Evolutionary conservation across 2,329 filamentous ascomycete genomes (phyloP), one percentile per base, ranked within the genome.

Genomic region (Colletotrichum viniferum): DNA sequence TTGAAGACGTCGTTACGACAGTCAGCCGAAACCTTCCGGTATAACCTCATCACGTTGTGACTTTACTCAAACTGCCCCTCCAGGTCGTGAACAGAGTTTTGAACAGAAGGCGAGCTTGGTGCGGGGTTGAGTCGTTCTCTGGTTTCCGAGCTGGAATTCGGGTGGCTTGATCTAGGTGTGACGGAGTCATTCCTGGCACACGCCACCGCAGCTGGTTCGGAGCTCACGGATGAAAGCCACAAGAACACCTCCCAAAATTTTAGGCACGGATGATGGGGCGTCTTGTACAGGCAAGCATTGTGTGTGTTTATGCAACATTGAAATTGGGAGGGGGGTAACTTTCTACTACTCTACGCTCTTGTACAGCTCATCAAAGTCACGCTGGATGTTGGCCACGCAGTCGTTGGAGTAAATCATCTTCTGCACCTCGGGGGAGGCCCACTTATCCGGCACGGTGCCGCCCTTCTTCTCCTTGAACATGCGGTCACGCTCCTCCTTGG

Each of bases 391-490:
- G 79, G 86, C 83, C 65, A 90, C 86, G 79, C 91, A 92, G 82
- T 94, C 92, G 79, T 92, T 87, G 13, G 89, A 88, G 82, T 94
- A 94, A 76, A 94, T 90, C 87, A 90, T 89, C 82, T 89, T 88
- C 83, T 94, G 92, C 56, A 94, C 91, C 79, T 94, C 92, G 12
- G 92, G 91, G 82, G 92, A 93, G 4, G 91, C 91, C 92, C 92
- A 94, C 85, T 93, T 94, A 83, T 94, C 92, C 4, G 91, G 91
- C 75, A 89, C 89, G 71, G 84, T 87, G 76, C 83, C 87, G 80
- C 87, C 88, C 78, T 85, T 87, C 76, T 90, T 85, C 69, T 88
- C 85, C 56, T 87, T 88, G 81, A 92, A 91, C 83, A 87, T 86
- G 71, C 84, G 86, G 78, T 92, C 91, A 43, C 91, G 86, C 84